Percentiles rank a stretch among this genome's conserved stretches.
These are phyloP conservation scores for Acacia acuminata DNA, from an alignment of 306 rosid genomes.

Conservation along the genomic window DNA sequence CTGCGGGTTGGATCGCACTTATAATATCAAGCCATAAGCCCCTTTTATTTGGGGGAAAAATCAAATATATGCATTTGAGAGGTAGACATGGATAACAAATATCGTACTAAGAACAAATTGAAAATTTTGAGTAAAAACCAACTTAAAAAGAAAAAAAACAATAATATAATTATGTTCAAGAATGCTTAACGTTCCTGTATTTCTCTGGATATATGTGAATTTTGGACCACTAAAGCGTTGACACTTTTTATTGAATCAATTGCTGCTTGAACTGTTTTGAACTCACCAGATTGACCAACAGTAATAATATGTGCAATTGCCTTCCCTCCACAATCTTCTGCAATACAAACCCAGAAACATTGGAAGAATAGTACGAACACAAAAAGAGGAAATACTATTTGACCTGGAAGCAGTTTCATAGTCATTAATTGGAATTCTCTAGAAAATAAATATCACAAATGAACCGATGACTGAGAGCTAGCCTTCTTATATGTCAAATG, in stretches of 20 bases:
- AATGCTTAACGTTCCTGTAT: no score
- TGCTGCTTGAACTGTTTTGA: constrained; percentile 47
- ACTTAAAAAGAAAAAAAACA: no score
- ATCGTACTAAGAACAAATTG: no score
- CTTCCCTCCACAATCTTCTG: constrained; percentile 1
- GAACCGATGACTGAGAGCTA: not conserved
- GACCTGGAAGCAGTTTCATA: no score
- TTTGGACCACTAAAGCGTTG: constrained; percentile 38
- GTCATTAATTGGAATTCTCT: no score
- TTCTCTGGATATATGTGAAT: constrained; percentile 35
- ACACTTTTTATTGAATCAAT: constrained; percentile 38
- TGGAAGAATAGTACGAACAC: not conserved
- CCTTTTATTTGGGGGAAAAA: no score
- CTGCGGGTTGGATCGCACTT: no score
- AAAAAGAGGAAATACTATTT: not conserved
- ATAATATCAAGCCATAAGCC: no score
- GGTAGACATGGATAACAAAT: no score
- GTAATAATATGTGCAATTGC: constrained; percentile 7
- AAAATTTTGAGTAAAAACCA: no score
- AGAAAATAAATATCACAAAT: not conserved
- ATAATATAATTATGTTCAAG: no score
- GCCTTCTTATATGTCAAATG: not conserved
- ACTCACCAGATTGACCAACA: constrained; percentile 33
- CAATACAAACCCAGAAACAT: not conserved
- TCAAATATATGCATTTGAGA: no score